A percentile compares a stretch with the other conserved stretches of the same genome.
These are phyloP conservation scores for Phaffia rhodozyma DNA, from an alignment of 1,284 basidiomycete species.

Conservation along the genomic window DNA sequence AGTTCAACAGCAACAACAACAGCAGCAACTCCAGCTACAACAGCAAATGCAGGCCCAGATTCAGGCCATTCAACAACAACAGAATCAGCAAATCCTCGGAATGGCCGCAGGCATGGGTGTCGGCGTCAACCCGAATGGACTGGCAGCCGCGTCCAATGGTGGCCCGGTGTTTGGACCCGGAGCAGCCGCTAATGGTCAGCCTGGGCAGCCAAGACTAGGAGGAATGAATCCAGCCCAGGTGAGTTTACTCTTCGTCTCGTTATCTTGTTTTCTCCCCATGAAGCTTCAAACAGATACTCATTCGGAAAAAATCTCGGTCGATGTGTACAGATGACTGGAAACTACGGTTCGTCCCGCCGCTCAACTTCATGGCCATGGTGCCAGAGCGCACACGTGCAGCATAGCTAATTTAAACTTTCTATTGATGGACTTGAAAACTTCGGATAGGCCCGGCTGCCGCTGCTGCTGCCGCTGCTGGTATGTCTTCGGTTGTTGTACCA, in stretches of 20 bases:
- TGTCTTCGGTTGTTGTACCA: background rate
- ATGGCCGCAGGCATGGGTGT: background rate
- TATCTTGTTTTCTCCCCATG: no score
- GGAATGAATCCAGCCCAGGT: conserved; percentile 16
- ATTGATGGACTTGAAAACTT: background rate
- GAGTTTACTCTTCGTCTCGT: no score
- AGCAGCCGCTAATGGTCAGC: background rate
- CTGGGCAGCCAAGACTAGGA: background rate
- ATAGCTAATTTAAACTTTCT: background rate
- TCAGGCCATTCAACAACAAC: conserved; percentile 11
- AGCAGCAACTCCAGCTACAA: conserved; percentile 13
- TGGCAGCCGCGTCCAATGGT: no score
- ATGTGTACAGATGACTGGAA: conserved; percentile 12
- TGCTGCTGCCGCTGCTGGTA: conserved; percentile 17
- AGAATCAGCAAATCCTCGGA: conserved; percentile 4
- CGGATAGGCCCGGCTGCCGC: conserved; percentile 16
- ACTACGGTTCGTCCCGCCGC: conserved; percentile 10
- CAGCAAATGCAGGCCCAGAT: conserved; percentile 9
- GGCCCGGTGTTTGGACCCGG: no score
- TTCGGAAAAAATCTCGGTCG: no score
- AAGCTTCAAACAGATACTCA: no score
- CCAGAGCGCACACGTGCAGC: background rate
- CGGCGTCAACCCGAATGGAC: no score
- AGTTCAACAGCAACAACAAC: background rate
- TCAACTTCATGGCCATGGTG: background rate